These are phyloP conservation scores for Pichia kluyveri DNA, from an alignment of 805 yeast genomes.

Conservation along the genomic window DNA sequence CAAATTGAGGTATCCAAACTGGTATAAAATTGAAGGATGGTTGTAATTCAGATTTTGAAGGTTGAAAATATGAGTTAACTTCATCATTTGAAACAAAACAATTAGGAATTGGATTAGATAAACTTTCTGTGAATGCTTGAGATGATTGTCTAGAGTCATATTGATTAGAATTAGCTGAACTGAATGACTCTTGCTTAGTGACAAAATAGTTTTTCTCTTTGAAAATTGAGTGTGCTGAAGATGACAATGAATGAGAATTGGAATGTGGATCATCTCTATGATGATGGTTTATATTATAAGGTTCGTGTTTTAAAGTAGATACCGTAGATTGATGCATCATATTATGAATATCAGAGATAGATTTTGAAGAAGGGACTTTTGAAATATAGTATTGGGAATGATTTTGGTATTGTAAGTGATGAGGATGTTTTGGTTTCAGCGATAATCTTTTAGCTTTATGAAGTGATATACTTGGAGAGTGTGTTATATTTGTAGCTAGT, in stretches of 20 bases:
- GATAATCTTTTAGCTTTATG: not conserved
- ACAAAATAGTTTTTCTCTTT: slow-evolving; percentile 5
- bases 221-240: not conserved
- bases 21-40: slow-evolving; percentile 28
- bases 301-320: not conserved
- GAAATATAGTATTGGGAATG: not conserved
- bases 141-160: slow-evolving; percentile 11
- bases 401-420: too few relatives aligned
- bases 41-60: slow-evolving; percentile 14
- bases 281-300: not conserved
- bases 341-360: not conserved
- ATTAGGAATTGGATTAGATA: slow-evolving; percentile 5
- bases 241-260: not conserved
- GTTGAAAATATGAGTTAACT: slow-evolving; percentile 19
- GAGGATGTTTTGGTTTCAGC: not conserved
- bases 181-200: slow-evolving; percentile 3
- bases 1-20: slow-evolving; percentile 56
- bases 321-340: not conserved
- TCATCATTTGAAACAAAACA: slow-evolving; percentile 20
- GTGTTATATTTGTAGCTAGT: too few relatives aligned
- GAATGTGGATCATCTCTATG: not conserved
- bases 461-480: not conserved
- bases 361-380: not conserved
- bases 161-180: slow-evolving; percentile 1
- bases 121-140: slow-evolving; percentile 8